Percentiles rank a stretch among this genome's conserved stretches.
Evolutionary conservation across 805 yeast species (phyloP).

Genomic region (Saturnispora mendoncae): DNA sequence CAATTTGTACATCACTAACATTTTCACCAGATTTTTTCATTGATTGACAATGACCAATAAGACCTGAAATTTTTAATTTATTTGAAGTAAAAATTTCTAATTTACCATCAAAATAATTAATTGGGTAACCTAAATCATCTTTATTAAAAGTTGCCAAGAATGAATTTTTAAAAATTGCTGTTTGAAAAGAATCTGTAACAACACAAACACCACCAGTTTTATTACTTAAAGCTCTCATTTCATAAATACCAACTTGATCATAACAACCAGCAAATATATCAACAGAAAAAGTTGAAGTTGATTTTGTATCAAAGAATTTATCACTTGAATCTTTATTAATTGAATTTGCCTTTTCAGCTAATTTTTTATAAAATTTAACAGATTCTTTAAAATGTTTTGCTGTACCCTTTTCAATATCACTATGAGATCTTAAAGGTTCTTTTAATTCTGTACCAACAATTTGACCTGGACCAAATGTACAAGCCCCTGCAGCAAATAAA

Average conservation of each 20-base stretch:
- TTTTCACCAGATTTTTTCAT: constrained; percentile 56
- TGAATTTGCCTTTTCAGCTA: constrained; percentile 64
- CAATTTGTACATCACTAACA: constrained; percentile 88
- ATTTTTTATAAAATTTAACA: constrained; percentile 63
- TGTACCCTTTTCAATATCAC: constrained; percentile 85
- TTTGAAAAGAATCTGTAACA: constrained; percentile 86
- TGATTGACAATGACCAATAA: constrained; percentile 88
- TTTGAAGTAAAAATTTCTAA: constrained; percentile 80
- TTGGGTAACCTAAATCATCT: constrained; percentile 78
- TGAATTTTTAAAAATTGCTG: constrained; percentile 89
- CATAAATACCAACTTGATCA: constrained; percentile 92
- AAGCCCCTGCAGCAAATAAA: constrained; percentile 89
- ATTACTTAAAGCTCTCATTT: constrained; percentile 81
- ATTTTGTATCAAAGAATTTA: constrained; percentile 29
- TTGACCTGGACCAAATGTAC: constrained; percentile 90
- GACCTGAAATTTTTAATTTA: constrained; percentile 83
- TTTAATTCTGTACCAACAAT: constrained; percentile 86
- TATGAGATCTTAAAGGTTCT: constrained; percentile 96
- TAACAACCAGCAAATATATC: constrained; percentile 93
- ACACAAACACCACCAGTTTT: constrained; percentile 86
- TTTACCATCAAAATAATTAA: constrained; percentile 85
- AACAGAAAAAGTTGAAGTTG: constrained; percentile 63
- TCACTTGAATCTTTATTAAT: constrained; percentile 29
- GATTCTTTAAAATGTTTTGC: constrained; percentile 88
- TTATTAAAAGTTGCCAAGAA: constrained; percentile 78